These are phyloP conservation scores for Beauveria pseudobassiana DNA, from an alignment of 2,329 filamentous ascomycete species.

Conservation along the genomic window DNA sequence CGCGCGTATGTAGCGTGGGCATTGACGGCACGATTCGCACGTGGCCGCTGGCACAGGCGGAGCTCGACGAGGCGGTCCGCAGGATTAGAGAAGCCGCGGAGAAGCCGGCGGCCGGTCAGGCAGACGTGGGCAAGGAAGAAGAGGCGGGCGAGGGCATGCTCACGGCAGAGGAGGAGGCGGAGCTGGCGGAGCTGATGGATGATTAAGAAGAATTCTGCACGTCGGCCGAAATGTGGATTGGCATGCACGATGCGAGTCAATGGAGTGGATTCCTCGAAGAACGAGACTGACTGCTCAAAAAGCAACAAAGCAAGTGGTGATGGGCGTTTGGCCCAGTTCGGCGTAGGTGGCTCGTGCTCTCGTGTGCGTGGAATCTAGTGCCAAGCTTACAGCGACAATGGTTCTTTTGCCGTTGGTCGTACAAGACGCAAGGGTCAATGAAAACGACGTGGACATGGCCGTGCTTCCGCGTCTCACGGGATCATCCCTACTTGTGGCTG, in stretches of 20 bases:
- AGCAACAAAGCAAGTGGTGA: not conserved
- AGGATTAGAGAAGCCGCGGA: conserved; percentile 39
- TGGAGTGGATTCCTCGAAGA: not conserved
- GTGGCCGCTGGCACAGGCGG: conserved; percentile 66
- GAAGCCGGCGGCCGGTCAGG: conserved; percentile 42
- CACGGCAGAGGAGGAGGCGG: conserved; percentile 86
- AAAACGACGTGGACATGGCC: not conserved
- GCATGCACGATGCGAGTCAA: not conserved
- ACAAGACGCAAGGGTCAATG: not conserved
- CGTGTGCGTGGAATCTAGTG: not conserved
- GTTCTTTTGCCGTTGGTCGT: not conserved
- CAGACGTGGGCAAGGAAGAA: conserved; percentile 40
- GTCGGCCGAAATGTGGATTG: not conserved
- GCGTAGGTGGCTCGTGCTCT: not conserved
- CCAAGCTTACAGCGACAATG: not conserved
- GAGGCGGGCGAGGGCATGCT: conserved; percentile 40
- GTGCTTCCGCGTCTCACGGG: not conserved
- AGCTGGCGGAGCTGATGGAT: conserved; percentile 86
- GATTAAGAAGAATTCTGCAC: conserved; percentile 33
- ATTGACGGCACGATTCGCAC: conserved; percentile 84
- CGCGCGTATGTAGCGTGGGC: conserved; percentile 67
- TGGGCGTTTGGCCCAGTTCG: not conserved
- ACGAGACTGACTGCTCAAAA: not conserved
- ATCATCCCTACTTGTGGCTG: not conserved
- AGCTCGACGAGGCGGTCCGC: conserved; percentile 42